These are phyloP conservation scores for Vanrija sp. DNA, from an alignment of 1,284 basidiomycete species.

Conservation along the genomic window DNA sequence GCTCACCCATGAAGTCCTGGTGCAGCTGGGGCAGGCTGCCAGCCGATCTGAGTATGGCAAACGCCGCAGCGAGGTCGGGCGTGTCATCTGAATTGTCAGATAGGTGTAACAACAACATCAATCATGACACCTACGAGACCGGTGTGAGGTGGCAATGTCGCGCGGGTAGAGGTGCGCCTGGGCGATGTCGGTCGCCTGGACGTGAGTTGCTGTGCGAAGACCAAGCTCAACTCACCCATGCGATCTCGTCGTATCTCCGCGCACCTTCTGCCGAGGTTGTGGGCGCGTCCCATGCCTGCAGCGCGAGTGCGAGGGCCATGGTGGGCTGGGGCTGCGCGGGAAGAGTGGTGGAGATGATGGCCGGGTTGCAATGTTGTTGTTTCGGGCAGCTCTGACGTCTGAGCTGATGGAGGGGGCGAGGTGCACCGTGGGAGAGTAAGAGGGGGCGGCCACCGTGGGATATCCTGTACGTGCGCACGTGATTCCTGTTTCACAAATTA, in stretches of 20 bases:
- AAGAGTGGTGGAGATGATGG: too few relatives aligned
- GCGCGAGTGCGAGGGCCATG: conserved; percentile 30
- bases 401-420: background rate
- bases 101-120: background rate
- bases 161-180: conserved; percentile 23
- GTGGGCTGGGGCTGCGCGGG: background rate
- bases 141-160: conserved; percentile 16
- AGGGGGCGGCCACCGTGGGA: too few relatives aligned
- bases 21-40: conserved; percentile 20
- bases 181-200: conserved; percentile 23
- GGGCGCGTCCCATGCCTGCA: conserved; percentile 31
- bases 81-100: conserved; percentile 18
- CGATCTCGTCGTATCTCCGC: conserved; percentile 20
- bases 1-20: conserved; percentile 31
- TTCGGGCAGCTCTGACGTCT: background rate
- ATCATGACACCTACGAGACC: background rate
- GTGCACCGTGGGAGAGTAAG: too few relatives aligned
- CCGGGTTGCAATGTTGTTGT: background rate
- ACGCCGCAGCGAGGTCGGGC: conserved; percentile 24
- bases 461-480: too few relatives aligned
- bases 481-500: too few relatives aligned
- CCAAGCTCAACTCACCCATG: conserved; percentile 16
- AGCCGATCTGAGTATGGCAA: conserved; percentile 14
- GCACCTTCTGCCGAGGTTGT: conserved; percentile 30
- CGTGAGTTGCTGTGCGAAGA: conserved; percentile 1